phyloP scores from a whole-genome alignment of 768 basidiomycete species.

The Tylopilus vinaceipallidus region DNA sequence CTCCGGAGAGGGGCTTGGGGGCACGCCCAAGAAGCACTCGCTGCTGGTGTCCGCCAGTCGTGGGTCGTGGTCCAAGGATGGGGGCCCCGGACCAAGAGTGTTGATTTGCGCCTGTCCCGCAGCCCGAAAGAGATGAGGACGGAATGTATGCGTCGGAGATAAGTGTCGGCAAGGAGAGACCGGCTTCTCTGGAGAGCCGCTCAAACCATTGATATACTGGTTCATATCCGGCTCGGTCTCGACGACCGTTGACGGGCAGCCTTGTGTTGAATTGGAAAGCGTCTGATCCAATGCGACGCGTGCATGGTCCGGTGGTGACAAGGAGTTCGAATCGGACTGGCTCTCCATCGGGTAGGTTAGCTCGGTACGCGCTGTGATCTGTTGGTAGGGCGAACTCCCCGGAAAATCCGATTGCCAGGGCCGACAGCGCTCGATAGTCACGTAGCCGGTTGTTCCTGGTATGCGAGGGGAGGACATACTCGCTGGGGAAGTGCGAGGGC shows the following conservation, averaged over 20 bases:
- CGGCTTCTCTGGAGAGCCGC: slow-evolving; percentile 20
- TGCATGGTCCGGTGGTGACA: not conserved
- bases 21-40: slow-evolving; percentile 28
- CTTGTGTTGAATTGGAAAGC: not conserved
- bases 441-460: slow-evolving; percentile 6
- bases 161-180: not conserved
- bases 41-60: slow-evolving; percentile 5
- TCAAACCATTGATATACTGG: slow-evolving; percentile 26
- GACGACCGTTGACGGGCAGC: not conserved
- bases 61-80: slow-evolving; percentile 7
- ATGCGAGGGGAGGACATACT: slow-evolving; percentile 1
- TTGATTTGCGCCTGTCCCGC: not conserved
- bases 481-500: slow-evolving; percentile 1
- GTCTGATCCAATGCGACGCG: not conserved
- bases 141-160: slow-evolving; percentile 6
- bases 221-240: slow-evolving; percentile 26
- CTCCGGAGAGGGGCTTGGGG: slow-evolving; percentile 21
- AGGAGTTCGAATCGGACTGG: not conserved
- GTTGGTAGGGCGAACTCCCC: not conserved
- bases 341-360: not conserved
- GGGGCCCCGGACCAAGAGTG: slow-evolving; percentile 4
- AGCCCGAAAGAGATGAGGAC: slow-evolving; percentile 6
- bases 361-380: not conserved
- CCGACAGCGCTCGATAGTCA: slow-evolving; percentile 7
- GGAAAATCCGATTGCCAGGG: slow-evolving; percentile 16